phyloP scores from a whole-genome alignment of 164 flowering plant genomes.

The Stephania yunnanensis region DNA sequence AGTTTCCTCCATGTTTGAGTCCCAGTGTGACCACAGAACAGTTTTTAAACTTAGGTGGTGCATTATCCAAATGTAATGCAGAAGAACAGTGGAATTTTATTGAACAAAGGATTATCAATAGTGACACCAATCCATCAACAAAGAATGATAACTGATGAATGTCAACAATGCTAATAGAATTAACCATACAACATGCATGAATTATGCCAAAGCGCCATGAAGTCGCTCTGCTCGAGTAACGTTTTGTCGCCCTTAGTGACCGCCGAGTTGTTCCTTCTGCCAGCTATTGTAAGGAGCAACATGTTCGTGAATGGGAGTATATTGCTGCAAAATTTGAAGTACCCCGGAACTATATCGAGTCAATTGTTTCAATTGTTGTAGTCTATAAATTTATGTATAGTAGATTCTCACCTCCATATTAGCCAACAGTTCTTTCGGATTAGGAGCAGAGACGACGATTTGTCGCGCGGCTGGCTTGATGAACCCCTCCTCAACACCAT shows the following conservation, averaged over 20 bases:
- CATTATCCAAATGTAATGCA: not conserved
- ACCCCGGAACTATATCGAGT: not conserved
- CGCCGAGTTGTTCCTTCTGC: slow-evolving; percentile 56
- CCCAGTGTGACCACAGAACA: not conserved
- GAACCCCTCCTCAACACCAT: slow-evolving; percentile 87
- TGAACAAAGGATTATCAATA: not conserved
- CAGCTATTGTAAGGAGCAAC: slow-evolving; percentile 79
- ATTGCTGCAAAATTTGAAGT: slow-evolving; percentile 51
- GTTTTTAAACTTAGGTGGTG: not conserved
- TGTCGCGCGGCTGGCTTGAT: slow-evolving; percentile 76
- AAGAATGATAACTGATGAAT: not conserved
- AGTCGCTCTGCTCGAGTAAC: slow-evolving; percentile 9
- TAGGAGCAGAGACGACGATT: slow-evolving; percentile 76
- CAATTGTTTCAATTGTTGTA: not conserved
- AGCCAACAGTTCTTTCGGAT: slow-evolving; percentile 60
- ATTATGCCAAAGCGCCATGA: not conserved
- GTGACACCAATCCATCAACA: not conserved
- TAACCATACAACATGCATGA: slow-evolving; percentile 15
- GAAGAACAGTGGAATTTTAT: not conserved
- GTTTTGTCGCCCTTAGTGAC: slow-evolving; percentile 29
- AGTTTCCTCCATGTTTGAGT: not conserved
- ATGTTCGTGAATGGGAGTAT: slow-evolving; percentile 55
- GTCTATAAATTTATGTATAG: not conserved
- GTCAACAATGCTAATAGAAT: not conserved
- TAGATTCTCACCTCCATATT: slow-evolving; percentile 63